Conservation (phyloP, 352 stramenopile genomes). For the Phytophthora tubulina region DNA sequence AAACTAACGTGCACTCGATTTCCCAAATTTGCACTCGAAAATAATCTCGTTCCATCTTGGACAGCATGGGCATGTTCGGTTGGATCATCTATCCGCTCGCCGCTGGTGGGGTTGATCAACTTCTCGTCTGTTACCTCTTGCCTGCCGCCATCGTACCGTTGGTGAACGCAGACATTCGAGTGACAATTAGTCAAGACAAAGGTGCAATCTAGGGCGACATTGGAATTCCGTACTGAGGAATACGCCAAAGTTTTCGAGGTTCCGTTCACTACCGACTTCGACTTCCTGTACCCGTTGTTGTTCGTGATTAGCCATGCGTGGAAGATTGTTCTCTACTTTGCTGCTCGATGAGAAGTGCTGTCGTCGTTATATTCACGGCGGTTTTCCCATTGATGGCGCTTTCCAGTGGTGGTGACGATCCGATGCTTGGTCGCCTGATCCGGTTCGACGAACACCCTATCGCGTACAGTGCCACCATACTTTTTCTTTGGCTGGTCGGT, state of each 20-base stretch:
- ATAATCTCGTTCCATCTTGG: not conserved
- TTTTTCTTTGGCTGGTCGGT: not conserved
- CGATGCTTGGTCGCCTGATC: not conserved
- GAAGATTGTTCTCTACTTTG: constrained; percentile 1
- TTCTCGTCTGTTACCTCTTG: not conserved
- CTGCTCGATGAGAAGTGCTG: not conserved
- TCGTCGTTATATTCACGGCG: not conserved
- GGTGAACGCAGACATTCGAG: not conserved
- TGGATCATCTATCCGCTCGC: not conserved
- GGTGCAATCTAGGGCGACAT: not conserved
- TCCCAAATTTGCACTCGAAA: not conserved
- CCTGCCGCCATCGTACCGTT: not conserved
- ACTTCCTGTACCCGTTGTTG: not conserved
- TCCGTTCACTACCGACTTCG: not conserved
- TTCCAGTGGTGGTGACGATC: not conserved
- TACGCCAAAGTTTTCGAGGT: not conserved
- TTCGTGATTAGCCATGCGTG: not conserved
- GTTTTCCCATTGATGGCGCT: not conserved
- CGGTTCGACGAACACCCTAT: not conserved
- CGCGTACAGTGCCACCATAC: not conserved
- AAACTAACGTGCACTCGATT: too few relatives aligned
- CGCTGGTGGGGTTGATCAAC: not conserved
- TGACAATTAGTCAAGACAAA: not conserved
- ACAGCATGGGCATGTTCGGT: not conserved
- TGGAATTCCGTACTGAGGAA: not conserved